Evolutionary conservation across 2,329 filamentous ascomycete genomes (phyloP), one percentile per base, ranked within the genome.

Genomic region (Paraphoma sp.): DNA sequence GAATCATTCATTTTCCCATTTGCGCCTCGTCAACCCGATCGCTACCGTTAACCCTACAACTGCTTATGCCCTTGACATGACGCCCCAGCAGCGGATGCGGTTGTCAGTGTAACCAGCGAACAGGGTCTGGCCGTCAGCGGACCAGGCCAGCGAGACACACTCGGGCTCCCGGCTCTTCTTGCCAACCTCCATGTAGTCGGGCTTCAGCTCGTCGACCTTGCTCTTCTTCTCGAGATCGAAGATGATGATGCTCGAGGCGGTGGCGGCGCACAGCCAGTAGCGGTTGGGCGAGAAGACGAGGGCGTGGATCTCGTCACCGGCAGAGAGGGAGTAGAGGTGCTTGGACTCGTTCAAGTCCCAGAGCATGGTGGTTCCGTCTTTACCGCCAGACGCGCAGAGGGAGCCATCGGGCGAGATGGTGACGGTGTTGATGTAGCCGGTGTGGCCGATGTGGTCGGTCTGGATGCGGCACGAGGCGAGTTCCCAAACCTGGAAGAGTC

Each of bases 161-260:
- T 98, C 94, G 75, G 95, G 95, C 84, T 97, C 94, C 80, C 93
- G 89, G 89, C 90, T 93, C 92, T 98, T 98, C 92, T 97, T 97
- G 86, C 93, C 92, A 80, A 93, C 90, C 80, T 93, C 87, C 79
- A 93, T 86, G 86, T 95, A 96, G 82, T 99, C 95, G 72, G 94
- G 94, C 90, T 96, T 97, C 82, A 99, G 89, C 89, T 98, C 95
- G 77, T 98, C 94, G 79, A 98, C 94, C 91, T 97, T 98, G 90
- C 90, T 96, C 93, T 99, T 99, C 93, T 99, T 99, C 92, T 99
- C 95, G 73, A 99, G 89, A 80, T 99, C 95, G 86, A 99, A 99
- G 88, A 99, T 98, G 88, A 97, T 97, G 88, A 99, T 98, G 88
- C 89, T 93, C 85, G 88, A 92, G 79, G 92, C 87, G 67, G 95